Evolutionary conservation across 495 filamentous ascomycete genomes (phyloP), one percentile per base, ranked within the genome.

Genomic region (Usnea hakonensis): DNA sequence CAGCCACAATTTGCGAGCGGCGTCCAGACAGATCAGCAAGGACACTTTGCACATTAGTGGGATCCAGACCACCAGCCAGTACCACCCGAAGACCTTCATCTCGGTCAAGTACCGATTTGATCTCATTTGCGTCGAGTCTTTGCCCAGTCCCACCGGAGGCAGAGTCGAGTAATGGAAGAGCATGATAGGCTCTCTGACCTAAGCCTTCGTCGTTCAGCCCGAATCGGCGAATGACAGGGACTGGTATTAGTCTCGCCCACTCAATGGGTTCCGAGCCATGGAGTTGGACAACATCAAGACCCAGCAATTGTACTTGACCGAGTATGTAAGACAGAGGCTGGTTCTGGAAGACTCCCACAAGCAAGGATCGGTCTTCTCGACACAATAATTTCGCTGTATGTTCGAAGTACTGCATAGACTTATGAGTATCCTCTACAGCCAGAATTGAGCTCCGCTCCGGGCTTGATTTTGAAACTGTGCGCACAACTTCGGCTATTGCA

Each of bases 311-410:
- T 67, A 92, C 89, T 68, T 91, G 82, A 48, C 81, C 79, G 28
- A 97, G 74, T 23, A 98, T 76, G 60, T 96, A 90, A 26, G 82
- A 79, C 16, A 98, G 77, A 3, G 92, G 86, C 67, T 97, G 93
- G 74, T 96, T 87, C 70, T 87, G 89, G 74, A 98, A 98, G 7
- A 98, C 93, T 57, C 94, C 94, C 37, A 96, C 95, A 32, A 98
- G 80, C 35, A 95, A 78, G 1, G 94, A 87, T 10, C 87, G 83
- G 33, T 77, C 78, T 19, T 81, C 78, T 61, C 83, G 77, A 11
- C 71, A 74, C 37, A 90, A 69, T 10, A 79, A 67, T 9, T 74
- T 67, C n/a, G 71, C 61, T 2, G 83, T 80, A 68, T 89, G 78
- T 5, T 83, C 78, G 69, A 90, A 89, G 76, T 81, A 89, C 61